Percentiles rank a stretch among this genome's conserved stretches.
These are phyloP conservation scores for Pseudevernia furfuracea DNA, from an alignment of 495 filamentous ascomycete species.

Conservation along the genomic window DNA sequence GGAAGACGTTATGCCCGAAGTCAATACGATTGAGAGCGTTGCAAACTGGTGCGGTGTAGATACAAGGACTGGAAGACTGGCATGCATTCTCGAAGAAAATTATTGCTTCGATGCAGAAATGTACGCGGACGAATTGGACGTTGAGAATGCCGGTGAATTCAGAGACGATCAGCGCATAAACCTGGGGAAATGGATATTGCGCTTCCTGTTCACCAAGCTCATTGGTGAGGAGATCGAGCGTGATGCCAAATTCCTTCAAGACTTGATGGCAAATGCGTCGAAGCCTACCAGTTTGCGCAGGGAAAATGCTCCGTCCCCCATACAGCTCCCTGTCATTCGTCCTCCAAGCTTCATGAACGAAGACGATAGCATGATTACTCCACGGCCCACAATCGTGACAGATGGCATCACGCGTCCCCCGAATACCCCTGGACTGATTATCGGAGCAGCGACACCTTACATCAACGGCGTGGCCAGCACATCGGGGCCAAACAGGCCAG, in stretches of 20 bases:
- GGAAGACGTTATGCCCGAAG: constrained; percentile 79
- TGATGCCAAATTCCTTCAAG: constrained; percentile 63
- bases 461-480: constrained; percentile 31
- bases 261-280: constrained; percentile 53
- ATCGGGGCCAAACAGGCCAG: constrained; percentile 32
- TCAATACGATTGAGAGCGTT: constrained; percentile 82
- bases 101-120: constrained; percentile 97
- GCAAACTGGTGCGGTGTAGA: constrained; percentile 94
- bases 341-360: constrained; percentile 41
- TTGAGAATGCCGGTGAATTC: constrained; percentile 69
- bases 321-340: constrained; percentile 51
- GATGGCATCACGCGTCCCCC: constrained; percentile 47
- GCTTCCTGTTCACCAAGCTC: constrained; percentile 83
- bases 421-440: constrained; percentile 66
- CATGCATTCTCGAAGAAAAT: constrained; percentile 85
- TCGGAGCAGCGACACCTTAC: constrained; percentile 69
- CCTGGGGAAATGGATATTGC: constrained; percentile 91
- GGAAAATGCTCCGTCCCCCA: constrained; percentile 53
- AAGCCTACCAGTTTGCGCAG: constrained; percentile 48
- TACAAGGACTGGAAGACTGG: constrained; percentile 81
- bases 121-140: constrained; percentile 78
- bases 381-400: constrained; percentile 46
- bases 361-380: constrained; percentile 50
- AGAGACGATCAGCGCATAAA: constrained; percentile 95
- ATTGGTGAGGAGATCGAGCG: constrained; percentile 83